A percentile compares a stretch with the other conserved stretches of the same genome.
Conservation (phyloP, 495 filamentous ascomycete species). For the Articulospora tetracladia region DNA sequence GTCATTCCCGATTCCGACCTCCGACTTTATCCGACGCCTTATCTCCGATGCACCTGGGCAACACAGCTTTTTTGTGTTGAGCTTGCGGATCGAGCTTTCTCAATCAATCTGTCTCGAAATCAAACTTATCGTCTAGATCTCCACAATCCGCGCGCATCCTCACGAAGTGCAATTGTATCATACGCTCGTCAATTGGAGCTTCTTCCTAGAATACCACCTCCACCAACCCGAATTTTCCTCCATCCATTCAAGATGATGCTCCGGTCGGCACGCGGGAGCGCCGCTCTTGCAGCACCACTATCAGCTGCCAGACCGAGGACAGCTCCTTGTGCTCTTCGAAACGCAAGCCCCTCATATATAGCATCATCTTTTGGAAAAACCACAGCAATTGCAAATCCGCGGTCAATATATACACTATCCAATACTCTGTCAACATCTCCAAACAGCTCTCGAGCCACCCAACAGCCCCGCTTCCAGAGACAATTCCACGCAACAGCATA, state of each 20-base stretch:
- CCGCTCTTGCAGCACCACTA: constrained; percentile 15
- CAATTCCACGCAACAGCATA: constrained; percentile 43
- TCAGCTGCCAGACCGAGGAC: constrained; percentile 23
- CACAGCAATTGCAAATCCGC: background rate
- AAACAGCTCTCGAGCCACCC: constrained; percentile 8
- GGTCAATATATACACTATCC: constrained; percentile 12
- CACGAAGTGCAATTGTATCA: background rate
- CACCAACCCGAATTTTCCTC: background rate
- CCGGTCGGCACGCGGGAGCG: constrained; percentile 21
- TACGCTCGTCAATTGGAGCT: background rate
- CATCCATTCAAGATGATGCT: constrained; percentile 22
- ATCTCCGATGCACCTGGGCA: background rate
- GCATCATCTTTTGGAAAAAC: constrained; percentile 3
- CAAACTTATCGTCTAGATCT: background rate
- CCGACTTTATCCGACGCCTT: background rate
- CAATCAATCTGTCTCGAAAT: background rate
- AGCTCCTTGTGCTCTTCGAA: constrained; percentile 4
- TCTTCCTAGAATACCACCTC: background rate
- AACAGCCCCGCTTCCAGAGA: constrained; percentile 29
- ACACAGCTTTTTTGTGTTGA: background rate
- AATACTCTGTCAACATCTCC: background rate
- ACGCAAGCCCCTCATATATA: background rate
- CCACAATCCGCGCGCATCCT: background rate
- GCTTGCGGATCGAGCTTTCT: background rate
- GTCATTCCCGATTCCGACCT: background rate